Base-by-base conservation (phyloP, 257 asterid genomes). In the Buddleja alternifolia region DNA sequence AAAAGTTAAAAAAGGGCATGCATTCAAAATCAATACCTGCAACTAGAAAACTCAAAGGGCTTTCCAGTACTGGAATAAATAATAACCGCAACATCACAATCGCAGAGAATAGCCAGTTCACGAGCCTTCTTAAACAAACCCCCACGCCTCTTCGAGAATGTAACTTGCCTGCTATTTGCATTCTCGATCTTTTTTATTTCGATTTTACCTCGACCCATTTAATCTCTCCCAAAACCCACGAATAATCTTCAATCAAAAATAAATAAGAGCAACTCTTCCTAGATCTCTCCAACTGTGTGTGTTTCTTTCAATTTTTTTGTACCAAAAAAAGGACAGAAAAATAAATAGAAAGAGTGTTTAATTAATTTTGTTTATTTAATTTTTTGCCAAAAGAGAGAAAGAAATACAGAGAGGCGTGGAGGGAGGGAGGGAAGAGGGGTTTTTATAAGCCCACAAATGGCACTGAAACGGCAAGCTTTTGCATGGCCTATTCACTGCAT, bases 131-230 rank as follows among this genome's bases (percentile, higher is more conserved):
- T 91, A 47, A 88, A 66, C 69, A 91, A 63, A 1, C 97, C 96
- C 14, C 74, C 67, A 3, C 96, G 72, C 66, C 97, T 77, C 81
- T 88, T 91, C 0, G 96, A 86, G 72, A 91, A 91, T 0, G 96
- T 91, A 0, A 88, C 96, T 63, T 91, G 95, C 46, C 97, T 79
- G 78, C 86, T 85, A 61, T 81, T 91, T 7, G 85, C 80, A 79
- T 91, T 83, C 80, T 90, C 97, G 17, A 88, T 90, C 78, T 86
- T 84, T 75, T 86, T 86, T 10, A 90, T 90, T 53, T 90, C 97
- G 36, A 90, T 88, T 54, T 85, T 90, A 0, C 97, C 96, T 56
- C 94, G 71, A 44, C 97, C 96, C 97, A 90, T 90, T 68, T 63
- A 20, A 11, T 12, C 70, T 57, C 72, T 23, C 51, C 60, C 21